Base-by-base conservation (phyloP, 2,329 filamentous ascomycete genomes). In the Stenocarpella maydis region DNA sequence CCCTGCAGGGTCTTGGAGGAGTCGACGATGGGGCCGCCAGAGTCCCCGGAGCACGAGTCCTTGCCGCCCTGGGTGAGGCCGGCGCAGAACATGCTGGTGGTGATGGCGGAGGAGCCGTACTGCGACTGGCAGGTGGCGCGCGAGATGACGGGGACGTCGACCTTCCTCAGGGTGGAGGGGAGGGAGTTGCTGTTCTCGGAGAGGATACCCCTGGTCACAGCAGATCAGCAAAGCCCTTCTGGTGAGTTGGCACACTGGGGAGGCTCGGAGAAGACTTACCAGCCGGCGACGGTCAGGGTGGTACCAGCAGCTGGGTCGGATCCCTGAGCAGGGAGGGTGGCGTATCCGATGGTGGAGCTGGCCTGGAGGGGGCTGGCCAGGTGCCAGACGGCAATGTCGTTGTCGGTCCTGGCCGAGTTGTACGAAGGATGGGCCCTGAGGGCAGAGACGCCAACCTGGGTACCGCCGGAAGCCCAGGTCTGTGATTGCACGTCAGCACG, bases 21-120 rank as follows among this genome's bases (percentile, higher is more conserved):
- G 39, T 77, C 71, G 37, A 78, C 72, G 17, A 79, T 73, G 50
- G 77, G 77, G 50, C 77, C 77, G 43, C 77, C 77, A 19, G 73
- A 75, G 74, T 79, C 77, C 21, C 77, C 76, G 37, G 74, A 72
- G 77, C 77, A 79, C 19, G 77, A 73, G 71, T 79, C 77, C 72
- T 74, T 75, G 45, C 76, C 77, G 15, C 77, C 77, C 5, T 60
- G 53, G 3, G 71, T 17, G 12, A 73, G 37, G 12, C 76, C 77
- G 53, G 77, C 77, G 73, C 77, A 79, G 74, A 79, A 73, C 77
- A 78, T 79, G 74, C 72, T 72, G 69, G 66, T 67, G 58, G 76
- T 78, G 68, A 79, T 68, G 58, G 68, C 19, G 5, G 71, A 73
- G n/a, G 69, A 64, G 0, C 72, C 64, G 60, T 79, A 79, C 61